Evolutionary conservation across 495 filamentous ascomycete species (phyloP).

Genomic region (Hypoxylon lenormandii): DNA sequence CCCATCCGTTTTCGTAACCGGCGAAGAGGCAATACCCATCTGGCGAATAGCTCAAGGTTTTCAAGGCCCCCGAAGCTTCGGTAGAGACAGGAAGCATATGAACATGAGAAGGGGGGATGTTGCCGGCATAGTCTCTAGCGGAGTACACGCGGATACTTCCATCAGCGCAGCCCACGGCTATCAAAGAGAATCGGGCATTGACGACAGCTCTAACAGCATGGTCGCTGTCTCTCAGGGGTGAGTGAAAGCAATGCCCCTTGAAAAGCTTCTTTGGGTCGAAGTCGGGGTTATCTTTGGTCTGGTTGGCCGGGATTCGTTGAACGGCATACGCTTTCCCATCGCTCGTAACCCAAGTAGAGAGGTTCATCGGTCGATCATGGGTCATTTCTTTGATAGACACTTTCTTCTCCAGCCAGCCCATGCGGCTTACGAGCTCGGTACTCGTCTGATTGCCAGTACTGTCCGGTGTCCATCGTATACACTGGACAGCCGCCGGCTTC

Average conservation of each 20-base stretch:
- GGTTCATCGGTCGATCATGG: slow-evolving; percentile 96
- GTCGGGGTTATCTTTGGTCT: slow-evolving; percentile 46
- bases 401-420: slow-evolving; percentile 84
- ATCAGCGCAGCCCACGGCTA: slow-evolving; percentile 85
- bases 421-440: slow-evolving; percentile 88
- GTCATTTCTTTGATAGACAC: slow-evolving; percentile 85
- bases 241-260: slow-evolving; percentile 90
- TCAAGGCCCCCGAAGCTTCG: slow-evolving; percentile 73
- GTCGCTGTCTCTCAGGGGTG: slow-evolving; percentile 68
- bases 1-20: slow-evolving; percentile 93
- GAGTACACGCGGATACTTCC: slow-evolving; percentile 87
- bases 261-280: slow-evolving; percentile 75
- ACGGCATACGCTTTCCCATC: slow-evolving; percentile 93
- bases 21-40: slow-evolving; percentile 97
- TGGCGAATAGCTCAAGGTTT: slow-evolving; percentile 85
- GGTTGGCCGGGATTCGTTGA: slow-evolving; percentile 67
- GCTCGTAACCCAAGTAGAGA: slow-evolving; percentile 91
- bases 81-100: slow-evolving; percentile 74
- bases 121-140: slow-evolving; percentile 90
- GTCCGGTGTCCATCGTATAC: slow-evolving; percentile 92
- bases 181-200: slow-evolving; percentile 91
- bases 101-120: slow-evolving; percentile 88
- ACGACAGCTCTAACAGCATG: slow-evolving; percentile 80
- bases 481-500: slow-evolving; percentile 93
- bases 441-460: slow-evolving; percentile 83